phyloP scores from a whole-genome alignment of 2,329 filamentous ascomycete genomes.

The Aspergillus thermomutatus region DNA sequence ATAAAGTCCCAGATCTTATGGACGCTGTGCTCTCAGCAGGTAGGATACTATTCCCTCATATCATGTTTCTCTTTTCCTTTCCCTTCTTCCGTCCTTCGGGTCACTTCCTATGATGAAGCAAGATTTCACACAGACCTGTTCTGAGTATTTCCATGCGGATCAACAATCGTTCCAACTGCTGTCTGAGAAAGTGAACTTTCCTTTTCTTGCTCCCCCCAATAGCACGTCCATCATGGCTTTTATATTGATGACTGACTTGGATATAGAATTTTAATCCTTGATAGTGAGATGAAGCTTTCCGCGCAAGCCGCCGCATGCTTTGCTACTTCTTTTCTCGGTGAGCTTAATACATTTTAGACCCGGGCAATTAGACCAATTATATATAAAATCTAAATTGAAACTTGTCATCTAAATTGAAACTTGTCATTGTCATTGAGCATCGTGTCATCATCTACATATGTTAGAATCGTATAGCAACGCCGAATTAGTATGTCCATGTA shows the following conservation, averaged over 20 bases:
- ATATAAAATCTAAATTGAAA: background rate
- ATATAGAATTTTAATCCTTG: no score
- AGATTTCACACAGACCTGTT: slow-evolving; percentile 59
- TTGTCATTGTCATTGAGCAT: background rate
- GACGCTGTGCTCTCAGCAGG: background rate
- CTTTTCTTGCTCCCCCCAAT: slow-evolving; percentile 6
- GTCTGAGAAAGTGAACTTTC: slow-evolving; percentile 40
- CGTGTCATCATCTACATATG: background rate
- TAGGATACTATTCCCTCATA: background rate
- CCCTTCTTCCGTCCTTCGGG: slow-evolving; percentile 1
- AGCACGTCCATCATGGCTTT: background rate
- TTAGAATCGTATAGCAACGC: background rate
- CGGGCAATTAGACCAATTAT: background rate
- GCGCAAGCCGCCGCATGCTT: background rate
- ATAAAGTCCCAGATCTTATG: slow-evolving; percentile 1
- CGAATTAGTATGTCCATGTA: background rate
- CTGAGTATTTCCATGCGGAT: slow-evolving; percentile 60
- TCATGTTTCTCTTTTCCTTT: background rate
- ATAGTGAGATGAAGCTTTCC: no score
- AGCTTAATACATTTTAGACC: background rate
- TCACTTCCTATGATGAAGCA: slow-evolving; percentile 50
- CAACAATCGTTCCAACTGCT: slow-evolving; percentile 46
- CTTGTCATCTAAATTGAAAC: background rate
- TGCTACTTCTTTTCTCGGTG: background rate
- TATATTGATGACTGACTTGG: background rate